Base-by-base conservation (phyloP, 192 early-diverging fungal genomes). In the Funneliformis geosporum region DNA sequence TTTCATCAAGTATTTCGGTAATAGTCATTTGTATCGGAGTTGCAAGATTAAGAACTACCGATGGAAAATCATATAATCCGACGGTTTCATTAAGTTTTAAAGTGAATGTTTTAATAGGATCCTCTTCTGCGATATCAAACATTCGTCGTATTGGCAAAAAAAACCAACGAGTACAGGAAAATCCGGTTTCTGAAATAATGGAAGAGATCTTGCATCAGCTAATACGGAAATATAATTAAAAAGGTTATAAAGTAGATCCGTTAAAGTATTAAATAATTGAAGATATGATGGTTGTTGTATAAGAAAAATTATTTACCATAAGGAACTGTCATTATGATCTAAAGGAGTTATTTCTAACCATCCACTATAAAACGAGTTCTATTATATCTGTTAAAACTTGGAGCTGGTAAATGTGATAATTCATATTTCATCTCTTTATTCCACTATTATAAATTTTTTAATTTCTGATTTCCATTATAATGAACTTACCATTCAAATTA, bases 281-380 rank as follows among this genome's bases (percentile, higher is more conserved):
- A 68, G 40, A 38, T 40, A 68, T n/a, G 33, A 33, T 33, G 33
- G 2, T 33, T 2, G 2, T 33, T 33, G 2, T 33, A 2, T 33
- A 33, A 33, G 23, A 33, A 33, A 33, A 33, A 23, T 5, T 14
- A 9, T 33, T 68, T n/a, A 68, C 66, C 77, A 68, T 79, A 79
- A 46, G 77, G 62, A 39, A 79, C 46, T 18, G 8, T 38, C 38
- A 79, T 28, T 18, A 11, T 14, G 11, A 50, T 74, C 80, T 27
- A 68, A 74, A 39, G 81, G 83, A 14, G 75, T 77, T 28, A 86
- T 75, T 38, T 82, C 78, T 47, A 90, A 79, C 40, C 82, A 88
- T 8, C 89, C 89, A 47, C 83, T 86, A 80, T 90, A 90, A 43
- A 90, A 82, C 33, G 33, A 33, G 33, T 33, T 0, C 2, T 33